Evolutionary conservation across 345 rosid genomes (phyloP).

Genomic region (Cardamine occulta): DNA sequence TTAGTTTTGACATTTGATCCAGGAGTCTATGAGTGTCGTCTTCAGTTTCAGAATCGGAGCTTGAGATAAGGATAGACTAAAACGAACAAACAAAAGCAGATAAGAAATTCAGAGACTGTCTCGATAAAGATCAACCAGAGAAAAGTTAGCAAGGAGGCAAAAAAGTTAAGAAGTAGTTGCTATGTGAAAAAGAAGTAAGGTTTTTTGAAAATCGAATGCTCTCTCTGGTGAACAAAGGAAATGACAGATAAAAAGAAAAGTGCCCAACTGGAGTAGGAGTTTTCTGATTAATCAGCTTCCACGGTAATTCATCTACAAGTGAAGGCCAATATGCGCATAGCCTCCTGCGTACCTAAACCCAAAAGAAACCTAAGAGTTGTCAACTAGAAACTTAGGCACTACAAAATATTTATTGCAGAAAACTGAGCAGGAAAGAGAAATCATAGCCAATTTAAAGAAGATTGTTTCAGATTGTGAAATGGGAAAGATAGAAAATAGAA

Average conservation of each 20-base stretch:
- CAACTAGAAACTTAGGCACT: slow-evolving; percentile 14
- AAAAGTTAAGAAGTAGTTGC: slow-evolving; percentile 6
- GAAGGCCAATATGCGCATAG: slow-evolving; percentile 71
- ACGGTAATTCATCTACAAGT: slow-evolving; percentile 70
- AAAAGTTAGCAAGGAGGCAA: slow-evolving; percentile 5
- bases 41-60: slow-evolving; percentile 67
- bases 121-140: not conserved
- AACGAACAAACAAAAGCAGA: slow-evolving; percentile 32
- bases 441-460: not conserved
- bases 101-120: slow-evolving; percentile 11
- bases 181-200: slow-evolving; percentile 7
- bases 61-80: slow-evolving; percentile 52
- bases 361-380: slow-evolving; percentile 21
- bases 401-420: not conserved
- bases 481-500: slow-evolving; percentile 14
- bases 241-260: slow-evolving; percentile 18
- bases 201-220: not conserved
- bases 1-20: slow-evolving; percentile 61
- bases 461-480: not conserved
- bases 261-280: slow-evolving; percentile 48
- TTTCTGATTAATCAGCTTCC: slow-evolving; percentile 57
- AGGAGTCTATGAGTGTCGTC: slow-evolving; percentile 51
- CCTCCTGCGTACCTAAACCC: slow-evolving; percentile 68
- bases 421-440: slow-evolving; percentile 11
- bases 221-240: slow-evolving; percentile 17